Percentiles rank a stretch among this genome's conserved stretches.
phyloP scores from a whole-genome alignment of 1,139 yeast genomes.

The Taiozyma sp. region DNA sequence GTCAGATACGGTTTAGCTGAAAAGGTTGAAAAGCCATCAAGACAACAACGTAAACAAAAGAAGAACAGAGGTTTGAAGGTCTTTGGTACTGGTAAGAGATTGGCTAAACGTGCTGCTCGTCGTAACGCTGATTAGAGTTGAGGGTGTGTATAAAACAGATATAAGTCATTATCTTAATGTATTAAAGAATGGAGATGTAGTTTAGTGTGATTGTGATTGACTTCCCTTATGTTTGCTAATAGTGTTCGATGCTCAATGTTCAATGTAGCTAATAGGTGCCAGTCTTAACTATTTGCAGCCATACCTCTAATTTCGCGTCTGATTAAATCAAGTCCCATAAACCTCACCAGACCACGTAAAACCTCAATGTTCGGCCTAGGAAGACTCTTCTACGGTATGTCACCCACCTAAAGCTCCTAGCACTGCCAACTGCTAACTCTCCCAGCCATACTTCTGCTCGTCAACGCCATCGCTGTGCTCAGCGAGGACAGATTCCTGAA shows the following conservation, averaged over 20 bases:
- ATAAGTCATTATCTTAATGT: slow-evolving; percentile 2
- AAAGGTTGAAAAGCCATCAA: slow-evolving; percentile 94
- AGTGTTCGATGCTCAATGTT: too few relatives aligned
- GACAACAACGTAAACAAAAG: slow-evolving; percentile 99
- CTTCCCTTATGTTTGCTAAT: too few relatives aligned
- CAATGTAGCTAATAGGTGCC: too few relatives aligned
- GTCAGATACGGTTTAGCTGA: slow-evolving; percentile 98
- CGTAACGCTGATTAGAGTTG: slow-evolving; percentile 37
- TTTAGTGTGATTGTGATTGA: not conserved
- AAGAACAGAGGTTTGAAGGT: slow-evolving; percentile 99
- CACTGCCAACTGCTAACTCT: slow-evolving; percentile 8
- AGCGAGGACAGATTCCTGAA: slow-evolving; percentile 80
- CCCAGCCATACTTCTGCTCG: slow-evolving; percentile 50
- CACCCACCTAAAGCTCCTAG: not conserved
- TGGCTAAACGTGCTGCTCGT: slow-evolving; percentile 84
- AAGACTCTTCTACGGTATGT: slow-evolving; percentile 52
- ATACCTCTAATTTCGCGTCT: not conserved
- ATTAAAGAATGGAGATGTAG: not conserved
- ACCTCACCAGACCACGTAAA: not conserved
- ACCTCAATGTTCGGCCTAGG: slow-evolving; percentile 63
- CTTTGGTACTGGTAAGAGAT: slow-evolving; percentile 97
- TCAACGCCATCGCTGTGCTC: slow-evolving; percentile 74
- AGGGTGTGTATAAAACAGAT: slow-evolving; percentile 1
- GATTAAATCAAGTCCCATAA: not conserved
- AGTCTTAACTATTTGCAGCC: too few relatives aligned